Evolutionary conservation across 768 basidiomycete species (phyloP), one percentile per base, ranked within the genome.

Genomic region (Tephrocybe sp.): DNA sequence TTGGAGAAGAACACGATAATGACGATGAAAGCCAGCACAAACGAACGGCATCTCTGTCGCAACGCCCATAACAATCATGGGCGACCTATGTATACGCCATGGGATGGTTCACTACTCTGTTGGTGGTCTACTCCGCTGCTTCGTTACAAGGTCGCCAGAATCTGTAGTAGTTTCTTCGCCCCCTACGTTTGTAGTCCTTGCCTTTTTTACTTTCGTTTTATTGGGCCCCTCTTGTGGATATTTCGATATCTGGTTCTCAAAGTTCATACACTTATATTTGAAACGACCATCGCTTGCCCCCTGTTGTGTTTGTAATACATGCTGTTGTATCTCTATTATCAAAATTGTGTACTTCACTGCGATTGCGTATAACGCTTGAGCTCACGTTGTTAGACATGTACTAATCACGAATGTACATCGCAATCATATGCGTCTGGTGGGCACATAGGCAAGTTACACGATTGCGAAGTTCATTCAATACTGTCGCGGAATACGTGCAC

Each of bases 241-340:
- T 45, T 51, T 29, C 38, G 47, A 42, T 29, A 29, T 47, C 42
- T 40, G 39, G 27, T 23, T 54, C 18, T 34, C 40, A 33, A 21
- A 27, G 27, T 37, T 15, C 21, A 18, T n/a, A n/a, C 18, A 40
- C 11, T 38, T 37, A 36, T 42, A 23, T 42, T 24, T 25, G 30
- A 42, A 24, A 42, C 29, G 30, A 21, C 31, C 19, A 6, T 39
- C 36, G 7, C 25, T 44, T 43, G 11, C 22, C 29, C 30, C 4
- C 40, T 24, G 18, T 38, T 53, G 36, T 48, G 25, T 37, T 21
- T 42, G 42, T 53, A 48, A 45, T 53, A 49, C 43, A 42, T 48
- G 42, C 27, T 53, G 47, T 40, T 53, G 52, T 53, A 53, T 53
- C 45, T 38, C 34, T 53, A 53, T 43, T 39, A 31, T 29, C 40